phyloP scores from a whole-genome alignment of 495 filamentous ascomycete genomes.

The Trichoderma parareesei region DNA sequence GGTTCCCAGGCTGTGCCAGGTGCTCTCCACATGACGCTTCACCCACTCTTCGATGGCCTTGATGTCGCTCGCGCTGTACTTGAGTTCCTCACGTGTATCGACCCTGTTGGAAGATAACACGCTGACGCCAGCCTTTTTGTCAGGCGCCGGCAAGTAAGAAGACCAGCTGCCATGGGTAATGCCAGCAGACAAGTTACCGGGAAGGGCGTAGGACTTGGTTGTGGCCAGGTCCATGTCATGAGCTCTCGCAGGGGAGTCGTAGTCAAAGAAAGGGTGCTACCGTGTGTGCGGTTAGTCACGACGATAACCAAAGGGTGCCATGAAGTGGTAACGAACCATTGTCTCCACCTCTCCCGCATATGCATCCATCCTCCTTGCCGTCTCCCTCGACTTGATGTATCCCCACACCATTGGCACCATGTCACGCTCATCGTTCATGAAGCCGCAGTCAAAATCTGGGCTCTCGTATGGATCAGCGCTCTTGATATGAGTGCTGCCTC shows the following conservation, averaged over 20 bases:
- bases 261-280: slow-evolving; percentile 53
- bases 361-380: slow-evolving; percentile 65
- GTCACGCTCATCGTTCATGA: slow-evolving; percentile 79
- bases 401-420: slow-evolving; percentile 82
- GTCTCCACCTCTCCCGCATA: slow-evolving; percentile 69
- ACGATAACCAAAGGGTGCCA: background rate
- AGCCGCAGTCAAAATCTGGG: slow-evolving; percentile 76
- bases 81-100: slow-evolving; percentile 50
- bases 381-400: slow-evolving; percentile 82
- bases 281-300: background rate
- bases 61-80: slow-evolving; percentile 62
- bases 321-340: slow-evolving; percentile 27
- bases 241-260: slow-evolving; percentile 57
- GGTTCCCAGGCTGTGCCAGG: slow-evolving; percentile 65
- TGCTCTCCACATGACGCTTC: slow-evolving; percentile 67
- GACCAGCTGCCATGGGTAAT: slow-evolving; percentile 51
- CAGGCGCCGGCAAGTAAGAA: slow-evolving; percentile 26
- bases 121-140: slow-evolving; percentile 39
- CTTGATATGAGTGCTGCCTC: slow-evolving; percentile 64
- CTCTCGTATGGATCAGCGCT: slow-evolving; percentile 62
- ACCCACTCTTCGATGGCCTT: slow-evolving; percentile 69
- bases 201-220: slow-evolving; percentile 65
- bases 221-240: slow-evolving; percentile 66
- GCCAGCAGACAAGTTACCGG: slow-evolving; percentile 63
- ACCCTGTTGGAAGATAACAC: slow-evolving; percentile 45